A percentile compares a stretch with the other conserved stretches of the same genome.
These are phyloP conservation scores for Xerocomus nothofagi DNA, from an alignment of 1,284 basidiomycete genomes.

Conservation along the genomic window DNA sequence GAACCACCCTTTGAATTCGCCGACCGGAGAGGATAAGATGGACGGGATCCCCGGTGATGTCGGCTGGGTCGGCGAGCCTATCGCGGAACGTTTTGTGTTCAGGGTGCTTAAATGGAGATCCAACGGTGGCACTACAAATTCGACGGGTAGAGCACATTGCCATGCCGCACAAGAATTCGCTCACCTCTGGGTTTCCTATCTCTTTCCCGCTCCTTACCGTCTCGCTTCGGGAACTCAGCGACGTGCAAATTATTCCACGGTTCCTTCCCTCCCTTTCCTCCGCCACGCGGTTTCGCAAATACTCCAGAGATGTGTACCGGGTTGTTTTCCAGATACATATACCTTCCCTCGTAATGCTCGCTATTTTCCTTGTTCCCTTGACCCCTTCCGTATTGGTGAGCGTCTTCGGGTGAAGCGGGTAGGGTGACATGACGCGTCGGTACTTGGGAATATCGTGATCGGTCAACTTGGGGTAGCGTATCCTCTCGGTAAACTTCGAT, in stretches of 20 bases:
- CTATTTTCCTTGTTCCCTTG: constrained; percentile 58
- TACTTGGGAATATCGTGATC: constrained; percentile 14
- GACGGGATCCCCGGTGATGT: constrained; percentile 28
- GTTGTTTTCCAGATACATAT: constrained; percentile 23
- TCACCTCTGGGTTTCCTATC: constrained; percentile 55
- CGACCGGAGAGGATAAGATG: constrained; percentile 46
- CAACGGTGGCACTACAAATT: constrained; percentile 35
- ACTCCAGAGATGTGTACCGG: constrained; percentile 32
- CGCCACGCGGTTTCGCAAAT: constrained; percentile 41
- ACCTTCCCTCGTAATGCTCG: constrained; percentile 9
- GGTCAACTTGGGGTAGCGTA: constrained; percentile 11
- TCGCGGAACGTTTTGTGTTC: constrained; percentile 39
- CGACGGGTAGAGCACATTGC: not conserved
- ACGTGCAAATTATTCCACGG: constrained; percentile 48
- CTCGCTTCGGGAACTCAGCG: constrained; percentile 35
- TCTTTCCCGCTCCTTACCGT: constrained; percentile 49
- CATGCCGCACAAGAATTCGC: constrained; percentile 16
- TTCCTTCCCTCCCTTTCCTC: constrained; percentile 47
- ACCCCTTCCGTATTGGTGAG: constrained; percentile 12
- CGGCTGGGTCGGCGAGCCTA: constrained; percentile 38
- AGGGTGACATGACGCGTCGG: constrained; percentile 9
- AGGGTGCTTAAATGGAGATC: constrained; percentile 35
- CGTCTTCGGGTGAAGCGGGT: constrained; percentile 18
- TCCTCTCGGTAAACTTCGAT: constrained; percentile 16
- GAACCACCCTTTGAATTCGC: constrained; percentile 82